Conservation (phyloP, 148 eudicot species). For the Fallopia convolvulus region DNA sequence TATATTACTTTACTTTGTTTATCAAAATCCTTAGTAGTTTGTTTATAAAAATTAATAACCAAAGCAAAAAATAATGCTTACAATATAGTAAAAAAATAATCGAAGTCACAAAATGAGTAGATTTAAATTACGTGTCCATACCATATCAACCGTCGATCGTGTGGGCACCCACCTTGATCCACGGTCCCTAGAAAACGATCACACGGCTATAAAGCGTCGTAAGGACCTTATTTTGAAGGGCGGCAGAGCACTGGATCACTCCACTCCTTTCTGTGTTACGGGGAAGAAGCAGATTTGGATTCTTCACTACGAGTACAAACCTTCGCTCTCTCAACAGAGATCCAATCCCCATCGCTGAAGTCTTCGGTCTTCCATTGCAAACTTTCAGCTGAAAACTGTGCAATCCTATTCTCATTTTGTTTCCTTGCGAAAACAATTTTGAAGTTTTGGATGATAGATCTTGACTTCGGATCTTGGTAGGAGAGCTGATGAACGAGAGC, state of each 20-base stretch:
- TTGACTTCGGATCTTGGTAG: neutral
- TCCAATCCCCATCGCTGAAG: neutral
- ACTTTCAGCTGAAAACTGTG: neutral
- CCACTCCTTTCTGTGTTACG: neutral
- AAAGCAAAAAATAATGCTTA: no score
- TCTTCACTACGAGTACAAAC: neutral
- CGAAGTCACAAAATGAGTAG: no score
- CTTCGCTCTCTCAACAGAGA: neutral
- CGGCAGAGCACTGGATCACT: neutral
- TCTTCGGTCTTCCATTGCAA: neutral
- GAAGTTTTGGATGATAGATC: neutral
- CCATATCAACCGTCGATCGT: neutral
- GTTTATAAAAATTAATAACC: no score
- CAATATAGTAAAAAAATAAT: no score
- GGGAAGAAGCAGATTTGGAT: neutral
- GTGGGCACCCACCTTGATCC: neutral
- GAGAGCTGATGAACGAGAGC: slow-evolving; percentile 22
- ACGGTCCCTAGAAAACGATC: neutral
- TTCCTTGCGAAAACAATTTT: neutral
- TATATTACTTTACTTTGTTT: no score
- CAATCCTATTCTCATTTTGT: neutral
- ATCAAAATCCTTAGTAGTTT: no score
- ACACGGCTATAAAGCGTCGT: neutral
- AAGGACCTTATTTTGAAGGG: neutral
- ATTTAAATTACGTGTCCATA: neutral